These are phyloP conservation scores for Ettlia oleoabundans DNA, from an alignment of 139 green algal species.

Conservation along the genomic window DNA sequence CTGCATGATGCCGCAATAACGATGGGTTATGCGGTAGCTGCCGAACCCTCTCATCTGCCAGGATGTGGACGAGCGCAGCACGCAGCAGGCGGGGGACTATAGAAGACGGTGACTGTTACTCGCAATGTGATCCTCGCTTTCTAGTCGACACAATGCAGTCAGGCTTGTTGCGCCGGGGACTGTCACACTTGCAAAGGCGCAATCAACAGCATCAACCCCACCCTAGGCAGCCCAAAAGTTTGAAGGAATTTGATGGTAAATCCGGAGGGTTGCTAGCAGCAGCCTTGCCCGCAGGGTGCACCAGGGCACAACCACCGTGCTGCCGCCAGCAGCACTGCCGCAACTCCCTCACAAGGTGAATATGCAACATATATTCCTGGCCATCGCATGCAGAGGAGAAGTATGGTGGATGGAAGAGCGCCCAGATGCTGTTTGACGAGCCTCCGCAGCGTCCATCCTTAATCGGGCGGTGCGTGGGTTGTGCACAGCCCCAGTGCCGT, in stretches of 20 bases:
- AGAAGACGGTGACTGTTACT: too few species aligned
- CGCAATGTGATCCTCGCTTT: too few species aligned
- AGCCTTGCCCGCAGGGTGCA: too few species aligned
- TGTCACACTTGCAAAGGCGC: background rate
- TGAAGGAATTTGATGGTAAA: background rate
- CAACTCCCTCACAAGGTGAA: too few species aligned
- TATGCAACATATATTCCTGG: too few species aligned
- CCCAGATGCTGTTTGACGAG: conserved; percentile 34
- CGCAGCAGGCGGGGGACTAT: too few species aligned
- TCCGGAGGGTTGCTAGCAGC: too few species aligned
- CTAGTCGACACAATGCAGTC: too few species aligned
- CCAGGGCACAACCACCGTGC: too few species aligned
- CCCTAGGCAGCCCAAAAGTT: background rate
- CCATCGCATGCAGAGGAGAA: conserved; percentile 23
- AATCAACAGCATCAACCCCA: background rate
- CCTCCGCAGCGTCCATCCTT: background rate
- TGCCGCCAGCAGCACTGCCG: too few species aligned
- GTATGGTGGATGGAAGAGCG: conserved; percentile 44
- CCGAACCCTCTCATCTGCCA: too few species aligned
- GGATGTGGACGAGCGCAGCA: background rate
- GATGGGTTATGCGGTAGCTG: background rate
- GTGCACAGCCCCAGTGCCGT: background rate
- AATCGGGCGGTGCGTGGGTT: background rate
- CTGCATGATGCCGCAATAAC: background rate
- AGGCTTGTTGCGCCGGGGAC: background rate